These are phyloP conservation scores for Incumbomyces lentus DNA, from an alignment of 2,329 filamentous ascomycete genomes.

Conservation along the genomic window DNA sequence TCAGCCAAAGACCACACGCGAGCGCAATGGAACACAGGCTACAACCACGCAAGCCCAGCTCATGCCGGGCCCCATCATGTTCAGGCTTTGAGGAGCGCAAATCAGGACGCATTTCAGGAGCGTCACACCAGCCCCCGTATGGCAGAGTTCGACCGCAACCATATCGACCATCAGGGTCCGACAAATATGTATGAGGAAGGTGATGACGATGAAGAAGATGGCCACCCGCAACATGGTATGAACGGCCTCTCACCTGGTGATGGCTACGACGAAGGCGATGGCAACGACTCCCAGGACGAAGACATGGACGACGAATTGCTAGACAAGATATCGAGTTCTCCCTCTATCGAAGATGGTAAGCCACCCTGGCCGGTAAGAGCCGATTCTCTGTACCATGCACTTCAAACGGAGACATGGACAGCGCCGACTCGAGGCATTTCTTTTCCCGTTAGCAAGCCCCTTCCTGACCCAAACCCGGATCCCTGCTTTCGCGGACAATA, in stretches of 20 bases:
- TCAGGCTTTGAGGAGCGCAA: slow-evolving; percentile 68
- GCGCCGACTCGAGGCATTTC: slow-evolving; percentile 19
- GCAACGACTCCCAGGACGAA: slow-evolving; percentile 56
- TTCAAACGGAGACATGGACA: slow-evolving; percentile 16
- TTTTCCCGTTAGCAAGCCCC: slow-evolving; percentile 26
- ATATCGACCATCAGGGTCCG: slow-evolving; percentile 16
- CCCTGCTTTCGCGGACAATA: not conserved
- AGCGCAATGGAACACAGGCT: slow-evolving; percentile 39
- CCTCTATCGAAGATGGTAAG: slow-evolving; percentile 98
- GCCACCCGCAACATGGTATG: slow-evolving; percentile 11
- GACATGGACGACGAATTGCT: slow-evolving; percentile 86
- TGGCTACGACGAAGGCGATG: slow-evolving; percentile 38
- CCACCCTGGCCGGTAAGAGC: slow-evolving; percentile 32
- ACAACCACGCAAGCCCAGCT: slow-evolving; percentile 34
- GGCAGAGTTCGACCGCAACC: slow-evolving; percentile 30
- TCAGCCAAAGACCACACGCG: slow-evolving; percentile 72
- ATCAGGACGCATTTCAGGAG: slow-evolving; percentile 65
- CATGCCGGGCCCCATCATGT: slow-evolving; percentile 72
- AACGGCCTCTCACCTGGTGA: slow-evolving; percentile 18
- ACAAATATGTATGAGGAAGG: slow-evolving; percentile 29
- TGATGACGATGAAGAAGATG: slow-evolving; percentile 55
- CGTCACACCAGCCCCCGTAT: slow-evolving; percentile 54
- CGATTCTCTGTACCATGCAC: slow-evolving; percentile 30
- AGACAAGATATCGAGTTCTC: slow-evolving; percentile 97
- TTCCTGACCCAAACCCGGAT: slow-evolving; percentile 27